Evolutionary conservation across 176 grass and related monocot genomes (phyloP).

Genomic region (Oryza meridionalis): DNA sequence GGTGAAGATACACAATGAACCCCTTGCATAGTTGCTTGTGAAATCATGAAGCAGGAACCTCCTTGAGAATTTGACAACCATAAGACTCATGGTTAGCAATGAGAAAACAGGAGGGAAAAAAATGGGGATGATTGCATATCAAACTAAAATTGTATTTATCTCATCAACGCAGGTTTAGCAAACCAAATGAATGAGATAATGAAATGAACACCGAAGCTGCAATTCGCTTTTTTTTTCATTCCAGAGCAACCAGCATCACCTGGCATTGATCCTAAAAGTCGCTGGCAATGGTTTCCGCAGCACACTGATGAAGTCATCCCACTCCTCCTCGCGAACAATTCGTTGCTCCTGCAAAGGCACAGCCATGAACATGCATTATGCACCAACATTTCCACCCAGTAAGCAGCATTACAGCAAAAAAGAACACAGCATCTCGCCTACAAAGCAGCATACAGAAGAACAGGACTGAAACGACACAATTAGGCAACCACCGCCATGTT

Average conservation of each 20-base stretch:
- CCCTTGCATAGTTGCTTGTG: neutral
- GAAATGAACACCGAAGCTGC: neutral
- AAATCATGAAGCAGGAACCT: conserved; percentile 14
- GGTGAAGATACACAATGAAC: neutral
- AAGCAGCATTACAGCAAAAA: neutral
- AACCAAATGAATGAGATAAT: neutral
- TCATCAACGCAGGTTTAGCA: neutral
- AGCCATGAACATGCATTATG: neutral
- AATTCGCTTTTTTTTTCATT: neutral
- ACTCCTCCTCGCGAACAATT: conserved; percentile 71
- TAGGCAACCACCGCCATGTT: neutral
- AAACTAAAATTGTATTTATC: neutral
- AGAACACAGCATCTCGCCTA: neutral
- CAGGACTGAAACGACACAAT: neutral
- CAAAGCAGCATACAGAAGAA: neutral
- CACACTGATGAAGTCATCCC: conserved; percentile 69
- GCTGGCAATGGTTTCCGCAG: conserved; percentile 69
- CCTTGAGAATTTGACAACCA: neutral
- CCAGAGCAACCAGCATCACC: conserved; percentile 45
- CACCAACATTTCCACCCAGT: neutral
- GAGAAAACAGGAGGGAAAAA: neutral
- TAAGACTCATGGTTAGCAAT: neutral
- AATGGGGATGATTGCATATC: conserved; percentile 2
- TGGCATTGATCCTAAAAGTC: conserved; percentile 82
- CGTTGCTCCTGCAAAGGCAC: conserved; percentile 58